Percentiles rank a stretch among this genome's conserved stretches.
Evolutionary conservation across 495 filamentous ascomycete genomes (phyloP).

Genomic region (Antarctomyces pellizariae): DNA sequence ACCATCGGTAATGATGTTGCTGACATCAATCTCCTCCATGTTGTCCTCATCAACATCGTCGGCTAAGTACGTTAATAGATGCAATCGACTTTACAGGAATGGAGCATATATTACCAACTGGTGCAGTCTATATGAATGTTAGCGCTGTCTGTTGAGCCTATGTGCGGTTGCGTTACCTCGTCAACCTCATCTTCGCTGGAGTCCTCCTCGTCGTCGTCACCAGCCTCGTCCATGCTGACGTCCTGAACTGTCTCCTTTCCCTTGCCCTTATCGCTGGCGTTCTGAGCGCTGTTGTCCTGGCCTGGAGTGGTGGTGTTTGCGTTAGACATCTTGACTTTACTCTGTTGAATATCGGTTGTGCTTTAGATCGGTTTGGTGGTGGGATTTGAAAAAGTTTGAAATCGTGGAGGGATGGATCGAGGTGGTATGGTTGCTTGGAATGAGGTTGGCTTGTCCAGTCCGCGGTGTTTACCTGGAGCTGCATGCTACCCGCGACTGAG

Average conservation of each 20-base stretch:
- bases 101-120: slow-evolving; percentile 4
- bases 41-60: slow-evolving; percentile 57
- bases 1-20: slow-evolving; percentile 60
- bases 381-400: slow-evolving; percentile 3
- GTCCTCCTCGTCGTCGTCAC: slow-evolving; percentile 33
- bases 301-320: slow-evolving; percentile 16
- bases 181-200: slow-evolving; percentile 37
- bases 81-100: slow-evolving; percentile 3
- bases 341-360: slow-evolving; percentile 7
- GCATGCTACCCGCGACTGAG: too few species aligned
- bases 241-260: slow-evolving; percentile 10
- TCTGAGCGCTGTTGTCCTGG: slow-evolving; percentile 10
- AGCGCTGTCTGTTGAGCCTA: slow-evolving; percentile 3
- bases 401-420: slow-evolving; percentile 4
- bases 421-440: slow-evolving; percentile 6
- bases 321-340: slow-evolving; percentile 15
- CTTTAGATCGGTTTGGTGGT: slow-evolving; percentile 1
- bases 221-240: slow-evolving; percentile 35
- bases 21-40: slow-evolving; percentile 70
- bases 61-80: slow-evolving; percentile 18
- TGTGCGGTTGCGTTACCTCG: slow-evolving; percentile 18
- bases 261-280: slow-evolving; percentile 21
- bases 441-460: too few species aligned
- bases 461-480: too few species aligned
- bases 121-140: slow-evolving; percentile 4